Percentiles rank a stretch among this genome's conserved stretches.
Evolutionary conservation across 805 yeast genomes (phyloP).

Genomic region (Metschnikowia baotianmanensis): DNA sequence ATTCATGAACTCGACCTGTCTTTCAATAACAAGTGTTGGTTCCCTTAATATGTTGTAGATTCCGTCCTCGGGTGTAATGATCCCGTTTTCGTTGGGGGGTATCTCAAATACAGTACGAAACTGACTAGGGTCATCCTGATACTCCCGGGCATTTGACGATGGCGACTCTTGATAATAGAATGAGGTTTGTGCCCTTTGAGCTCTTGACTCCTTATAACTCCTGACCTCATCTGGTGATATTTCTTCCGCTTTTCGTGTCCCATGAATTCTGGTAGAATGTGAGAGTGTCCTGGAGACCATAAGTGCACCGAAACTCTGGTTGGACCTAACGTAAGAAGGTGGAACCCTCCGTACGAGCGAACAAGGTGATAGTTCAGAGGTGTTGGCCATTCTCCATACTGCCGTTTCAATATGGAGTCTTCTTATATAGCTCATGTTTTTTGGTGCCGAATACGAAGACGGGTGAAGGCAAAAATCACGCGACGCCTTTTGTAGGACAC

Average conservation of each 20-base stretch:
- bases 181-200: slow-evolving; percentile 10
- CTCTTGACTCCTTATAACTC: slow-evolving; percentile 18
- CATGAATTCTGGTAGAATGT: slow-evolving; percentile 1
- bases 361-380: too few species aligned
- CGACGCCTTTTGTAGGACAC: too few species aligned
- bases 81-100: slow-evolving; percentile 47
- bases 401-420: too few species aligned
- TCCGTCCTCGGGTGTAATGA: slow-evolving; percentile 56
- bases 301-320: not conserved
- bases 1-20: slow-evolving; percentile 87
- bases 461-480: too few species aligned
- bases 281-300: not conserved
- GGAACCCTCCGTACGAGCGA: too few species aligned
- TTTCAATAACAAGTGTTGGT: slow-evolving; percentile 83
- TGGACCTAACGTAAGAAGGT: not conserved
- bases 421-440: too few species aligned
- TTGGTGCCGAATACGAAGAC: too few species aligned
- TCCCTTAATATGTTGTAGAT: slow-evolving; percentile 62
- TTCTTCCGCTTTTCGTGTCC: slow-evolving; percentile 32
- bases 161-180: slow-evolving; percentile 31
- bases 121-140: slow-evolving; percentile 27
- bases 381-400: too few species aligned
- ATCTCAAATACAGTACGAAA: slow-evolving; percentile 31
- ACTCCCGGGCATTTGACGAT: slow-evolving; percentile 23
- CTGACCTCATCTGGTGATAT: slow-evolving; percentile 36